Conservation (phyloP, 495 filamentous ascomycete species). For the Trypethelium eluteriae region DNA sequence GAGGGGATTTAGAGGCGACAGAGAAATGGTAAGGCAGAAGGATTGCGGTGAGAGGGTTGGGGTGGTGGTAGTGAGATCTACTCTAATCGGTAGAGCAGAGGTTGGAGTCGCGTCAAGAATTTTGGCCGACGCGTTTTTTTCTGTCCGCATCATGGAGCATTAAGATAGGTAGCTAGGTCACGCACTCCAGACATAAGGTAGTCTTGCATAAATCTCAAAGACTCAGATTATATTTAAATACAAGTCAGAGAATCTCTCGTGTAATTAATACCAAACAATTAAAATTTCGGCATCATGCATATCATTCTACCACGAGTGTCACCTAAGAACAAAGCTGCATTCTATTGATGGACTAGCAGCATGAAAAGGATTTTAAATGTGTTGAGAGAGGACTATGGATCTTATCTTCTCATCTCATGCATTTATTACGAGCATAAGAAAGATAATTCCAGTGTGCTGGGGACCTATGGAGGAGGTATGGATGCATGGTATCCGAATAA, state of each 20-base stretch:
- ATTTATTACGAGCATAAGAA: background rate
- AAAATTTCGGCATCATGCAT: too few relatives aligned
- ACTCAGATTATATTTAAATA: too few relatives aligned
- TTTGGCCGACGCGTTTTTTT: background rate
- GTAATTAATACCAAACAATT: too few relatives aligned
- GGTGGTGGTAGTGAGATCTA: background rate
- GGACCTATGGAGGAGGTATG: background rate
- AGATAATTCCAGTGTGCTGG: background rate
- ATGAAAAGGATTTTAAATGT: too few relatives aligned
- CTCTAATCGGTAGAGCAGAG: background rate
- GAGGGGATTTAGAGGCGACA: background rate
- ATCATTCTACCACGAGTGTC: too few relatives aligned
- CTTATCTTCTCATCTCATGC: background rate
- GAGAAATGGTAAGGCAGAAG: background rate
- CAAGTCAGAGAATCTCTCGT: too few relatives aligned
- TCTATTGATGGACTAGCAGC: too few relatives aligned
- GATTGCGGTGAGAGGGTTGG: background rate
- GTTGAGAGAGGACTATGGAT: too few relatives aligned
- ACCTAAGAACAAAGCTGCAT: too few relatives aligned
- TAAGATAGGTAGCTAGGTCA: background rate
- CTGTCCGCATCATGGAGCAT: background rate
- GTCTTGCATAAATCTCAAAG: too few relatives aligned
- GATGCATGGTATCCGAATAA: too few relatives aligned
- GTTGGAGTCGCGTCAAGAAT: conserved; percentile 10
- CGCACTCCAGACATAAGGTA: background rate